phyloP scores from a whole-genome alignment of 768 basidiomycete genomes.

The Porpolomopsis calyptriformis region DNA sequence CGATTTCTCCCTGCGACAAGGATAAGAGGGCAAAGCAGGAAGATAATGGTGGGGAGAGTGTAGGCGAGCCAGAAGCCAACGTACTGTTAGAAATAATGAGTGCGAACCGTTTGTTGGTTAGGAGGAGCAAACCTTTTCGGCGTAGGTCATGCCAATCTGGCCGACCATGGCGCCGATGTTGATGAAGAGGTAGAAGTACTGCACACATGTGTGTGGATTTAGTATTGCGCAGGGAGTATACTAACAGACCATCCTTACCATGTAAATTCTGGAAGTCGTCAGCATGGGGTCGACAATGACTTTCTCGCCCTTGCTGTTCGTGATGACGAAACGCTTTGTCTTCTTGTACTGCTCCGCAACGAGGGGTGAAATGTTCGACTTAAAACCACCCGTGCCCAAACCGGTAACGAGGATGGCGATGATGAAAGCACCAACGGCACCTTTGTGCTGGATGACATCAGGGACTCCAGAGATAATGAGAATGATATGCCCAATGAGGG shows the following conservation, averaged over 20 bases:
- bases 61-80: conserved; percentile 62
- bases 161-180: conserved; percentile 64
- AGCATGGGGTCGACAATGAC: conserved; percentile 66
- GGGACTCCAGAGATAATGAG: conserved; percentile 59
- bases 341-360: conserved; percentile 66
- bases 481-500: conserved; percentile 54
- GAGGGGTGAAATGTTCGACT: conserved; percentile 67
- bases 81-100: conserved; percentile 24
- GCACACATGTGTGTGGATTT: no score
- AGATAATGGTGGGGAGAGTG: conserved; percentile 52
- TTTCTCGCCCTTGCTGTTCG: conserved; percentile 45
- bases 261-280: conserved; percentile 64
- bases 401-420: conserved; percentile 56
- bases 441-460: conserved; percentile 45
- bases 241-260: conserved; percentile 31
- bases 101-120: background rate
- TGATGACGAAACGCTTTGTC: conserved; percentile 41
- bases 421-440: conserved; percentile 42
- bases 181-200: conserved; percentile 65
- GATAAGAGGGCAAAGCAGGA: conserved; percentile 51
- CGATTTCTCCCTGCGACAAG: conserved; percentile 44
- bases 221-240: background rate
- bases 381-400: conserved; percentile 59
- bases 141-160: conserved; percentile 59
- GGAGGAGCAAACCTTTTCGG: conserved; percentile 39